These are phyloP conservation scores for Hypoxylon sp. DNA, from an alignment of 2,329 filamentous ascomycete genomes.

Conservation along the genomic window DNA sequence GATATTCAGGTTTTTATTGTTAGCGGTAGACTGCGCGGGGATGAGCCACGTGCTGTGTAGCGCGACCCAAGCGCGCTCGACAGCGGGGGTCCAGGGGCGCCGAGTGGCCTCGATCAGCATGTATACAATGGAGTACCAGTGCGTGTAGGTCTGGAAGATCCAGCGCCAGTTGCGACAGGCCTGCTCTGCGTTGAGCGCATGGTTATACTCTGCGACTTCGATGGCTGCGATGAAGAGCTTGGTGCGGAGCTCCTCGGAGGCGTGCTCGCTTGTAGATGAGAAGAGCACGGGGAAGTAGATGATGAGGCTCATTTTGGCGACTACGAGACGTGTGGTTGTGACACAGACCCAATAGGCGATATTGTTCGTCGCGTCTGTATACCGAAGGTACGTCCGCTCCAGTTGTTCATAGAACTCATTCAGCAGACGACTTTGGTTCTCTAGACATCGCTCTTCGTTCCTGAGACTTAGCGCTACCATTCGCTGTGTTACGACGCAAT, in stretches of 20 bases:
- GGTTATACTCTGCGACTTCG: conserved; percentile 80
- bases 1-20: conserved; percentile 55
- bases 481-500: conserved; percentile 56
- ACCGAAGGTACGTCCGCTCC: conserved; percentile 61
- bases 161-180: conserved; percentile 64
- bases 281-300: conserved; percentile 81
- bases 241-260: conserved; percentile 75
- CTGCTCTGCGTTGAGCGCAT: conserved; percentile 74
- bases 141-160: conserved; percentile 67
- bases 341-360: conserved; percentile 59
- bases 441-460: conserved; percentile 52
- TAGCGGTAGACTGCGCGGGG: conserved; percentile 45
- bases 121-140: conserved; percentile 68
- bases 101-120: conserved; percentile 61
- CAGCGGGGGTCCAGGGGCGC: conserved; percentile 50
- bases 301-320: conserved; percentile 84
- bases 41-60: conserved; percentile 52
- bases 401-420: conserved; percentile 52
- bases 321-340: conserved; percentile 77
- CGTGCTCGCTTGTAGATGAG: conserved; percentile 67
- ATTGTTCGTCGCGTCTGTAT: conserved; percentile 53
- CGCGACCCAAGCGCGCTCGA: conserved; percentile 52
- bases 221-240: conserved; percentile 80
- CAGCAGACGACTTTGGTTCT: conserved; percentile 57
- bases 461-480: conserved; percentile 56